Percentiles rank a stretch among this genome's conserved stretches.
phyloP scores from a whole-genome alignment of 1,284 basidiomycete genomes.

The Volvariella volvacea region DNA sequence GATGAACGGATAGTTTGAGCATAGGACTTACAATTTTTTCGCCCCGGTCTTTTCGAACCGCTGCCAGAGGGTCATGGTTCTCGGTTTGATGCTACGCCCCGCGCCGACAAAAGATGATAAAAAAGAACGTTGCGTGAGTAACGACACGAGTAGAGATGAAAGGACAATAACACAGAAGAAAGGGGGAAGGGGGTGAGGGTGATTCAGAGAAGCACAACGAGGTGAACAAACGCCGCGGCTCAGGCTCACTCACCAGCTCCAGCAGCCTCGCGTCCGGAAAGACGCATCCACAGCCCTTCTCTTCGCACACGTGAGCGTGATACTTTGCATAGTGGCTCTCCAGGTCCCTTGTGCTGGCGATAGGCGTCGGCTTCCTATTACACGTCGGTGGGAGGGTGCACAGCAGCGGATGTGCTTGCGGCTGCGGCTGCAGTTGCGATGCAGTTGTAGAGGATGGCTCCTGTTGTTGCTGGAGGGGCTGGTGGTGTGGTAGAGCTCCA shows the following conservation, averaged over 20 bases:
- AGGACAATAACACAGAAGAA: too few species aligned
- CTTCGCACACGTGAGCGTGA: conserved; percentile 79
- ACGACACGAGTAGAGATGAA: too few species aligned
- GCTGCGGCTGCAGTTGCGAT: too few species aligned
- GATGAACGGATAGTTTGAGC: too few species aligned
- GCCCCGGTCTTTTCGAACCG: conserved; percentile 70
- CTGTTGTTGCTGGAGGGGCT: too few species aligned
- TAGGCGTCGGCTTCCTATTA: conserved; percentile 53
- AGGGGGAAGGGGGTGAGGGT: too few species aligned
- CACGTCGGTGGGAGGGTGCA: conserved; percentile 84
- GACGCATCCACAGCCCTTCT: conserved; percentile 65
- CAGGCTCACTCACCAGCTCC: conserved; percentile 73
- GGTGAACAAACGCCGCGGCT: too few species aligned
- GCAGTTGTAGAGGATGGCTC: too few species aligned
- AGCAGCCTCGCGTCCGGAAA: conserved; percentile 79
- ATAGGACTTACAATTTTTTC: conserved; percentile 77
- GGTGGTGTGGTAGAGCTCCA: too few species aligned
- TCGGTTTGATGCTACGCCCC: conserved; percentile 71
- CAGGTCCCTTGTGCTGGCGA: conserved; percentile 59
- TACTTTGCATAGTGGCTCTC: conserved; percentile 78
- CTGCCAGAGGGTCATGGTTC: conserved; percentile 79
- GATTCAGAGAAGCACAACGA: too few species aligned
- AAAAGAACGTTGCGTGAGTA: too few species aligned
- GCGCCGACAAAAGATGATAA: too few species aligned
- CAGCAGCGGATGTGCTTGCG: conserved; percentile 31